phyloP scores from a whole-genome alignment of 352 stramenopile species.

The Globisporangium cystogenes region DNA sequence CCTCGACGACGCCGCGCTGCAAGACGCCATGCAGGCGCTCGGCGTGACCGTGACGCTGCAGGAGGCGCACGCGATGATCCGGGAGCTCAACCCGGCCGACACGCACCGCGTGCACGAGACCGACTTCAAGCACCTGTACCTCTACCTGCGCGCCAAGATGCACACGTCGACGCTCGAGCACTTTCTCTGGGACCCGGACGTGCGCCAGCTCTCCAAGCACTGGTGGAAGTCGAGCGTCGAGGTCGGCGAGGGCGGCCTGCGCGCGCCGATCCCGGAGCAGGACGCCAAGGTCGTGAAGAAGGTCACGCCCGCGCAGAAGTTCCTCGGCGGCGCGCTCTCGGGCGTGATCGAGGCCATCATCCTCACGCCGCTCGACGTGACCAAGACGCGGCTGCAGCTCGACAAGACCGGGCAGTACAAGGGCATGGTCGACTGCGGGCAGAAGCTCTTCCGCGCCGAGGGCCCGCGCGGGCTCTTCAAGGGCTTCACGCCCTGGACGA shows the following conservation, averaged over 20 bases:
- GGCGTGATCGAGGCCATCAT: slow-evolving; percentile 83
- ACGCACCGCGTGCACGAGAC: slow-evolving; percentile 58
- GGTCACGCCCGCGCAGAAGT: slow-evolving; percentile 68
- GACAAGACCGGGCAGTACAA: slow-evolving; percentile 85
- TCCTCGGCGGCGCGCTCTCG: slow-evolving; percentile 78
- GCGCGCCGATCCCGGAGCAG: slow-evolving; percentile 37
- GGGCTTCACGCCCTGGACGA: slow-evolving; percentile 86
- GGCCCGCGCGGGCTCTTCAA: slow-evolving; percentile 81
- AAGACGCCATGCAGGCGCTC: slow-evolving; percentile 56
- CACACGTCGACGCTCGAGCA: slow-evolving; percentile 59
- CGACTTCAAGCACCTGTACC: slow-evolving; percentile 82
- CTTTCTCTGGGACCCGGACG: slow-evolving; percentile 74
- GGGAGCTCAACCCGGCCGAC: slow-evolving; percentile 61
- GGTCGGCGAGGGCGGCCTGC: slow-evolving; percentile 64
- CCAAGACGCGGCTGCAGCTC: slow-evolving; percentile 87
- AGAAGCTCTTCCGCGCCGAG: slow-evolving; percentile 76
- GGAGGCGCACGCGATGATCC: slow-evolving; percentile 77
- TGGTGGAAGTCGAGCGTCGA: slow-evolving; percentile 87
- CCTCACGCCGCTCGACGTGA: slow-evolving; percentile 83
- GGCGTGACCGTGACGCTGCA: slow-evolving; percentile 64
- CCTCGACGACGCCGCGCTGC: slow-evolving; percentile 57
- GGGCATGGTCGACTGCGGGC: slow-evolving; percentile 80
- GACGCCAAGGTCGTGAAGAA: slow-evolving; percentile 37
- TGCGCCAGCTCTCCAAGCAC: slow-evolving; percentile 82
- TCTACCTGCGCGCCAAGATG: slow-evolving; percentile 78